Base-by-base conservation (phyloP, 106 monocot genomes). In the Dendrobium chrysotoxum region DNA sequence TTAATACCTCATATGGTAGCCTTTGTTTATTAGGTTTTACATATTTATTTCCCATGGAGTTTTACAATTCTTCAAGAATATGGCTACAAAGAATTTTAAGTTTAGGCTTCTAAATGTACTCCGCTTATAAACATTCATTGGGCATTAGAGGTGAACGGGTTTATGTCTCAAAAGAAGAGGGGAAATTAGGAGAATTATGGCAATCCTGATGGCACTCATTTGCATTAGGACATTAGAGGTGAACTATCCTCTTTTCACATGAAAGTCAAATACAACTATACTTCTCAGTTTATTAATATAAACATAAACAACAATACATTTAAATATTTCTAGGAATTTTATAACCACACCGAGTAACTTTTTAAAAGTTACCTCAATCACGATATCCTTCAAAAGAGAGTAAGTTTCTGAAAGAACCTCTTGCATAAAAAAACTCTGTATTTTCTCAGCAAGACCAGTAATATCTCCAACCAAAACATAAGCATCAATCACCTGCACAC, bases 391-490 rank as follows among this genome's bases (percentile, higher is more conserved):
- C 68, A 98, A 85, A 15, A 92, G 87, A 81, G 76, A 80, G 83
- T 98, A 94, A 75, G 97, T 94, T 82, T 87, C 83, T 68, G 97
- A 91, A 73, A 98, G 82, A 84, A 98, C 89, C 86, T 98, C 97
- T 83, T 98, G 97, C 92, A 98, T 91, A 83, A 92, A 98, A 85
- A 91, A 98, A 86, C 94, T 95, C 80, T 98, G 97, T 70, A 98
- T 91, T 81, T 98, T 98, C 81, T 98, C 97, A 42, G 94, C 94
- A 80, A 98, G 91, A 61, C 97, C 97, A 86, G 82, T 67, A 46
- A 87, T 75, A 81, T 98, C 97, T 53, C 97, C 97, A 75, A 98
- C 84, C 26, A 98, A 86, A 26, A 92, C 97, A 95, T 98, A 95
- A 39, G 97, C 97, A 89, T 94, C 97, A 83, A 98, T 81, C 55